phyloP scores from a whole-genome alignment of 108 stramenopile species.

The Conticribra guillardii region DNA sequence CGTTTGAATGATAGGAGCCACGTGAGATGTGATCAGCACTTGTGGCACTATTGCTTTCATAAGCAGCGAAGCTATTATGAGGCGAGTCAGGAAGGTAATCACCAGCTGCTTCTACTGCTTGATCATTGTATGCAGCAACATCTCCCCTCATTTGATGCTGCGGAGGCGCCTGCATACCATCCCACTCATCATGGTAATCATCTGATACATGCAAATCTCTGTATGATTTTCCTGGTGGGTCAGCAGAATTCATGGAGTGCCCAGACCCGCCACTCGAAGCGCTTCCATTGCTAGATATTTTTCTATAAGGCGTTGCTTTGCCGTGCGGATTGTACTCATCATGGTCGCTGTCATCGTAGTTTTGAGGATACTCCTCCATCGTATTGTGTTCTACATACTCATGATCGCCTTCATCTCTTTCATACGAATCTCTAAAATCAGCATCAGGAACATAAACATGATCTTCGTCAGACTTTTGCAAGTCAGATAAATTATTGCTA shows the following conservation, averaged over 20 bases:
- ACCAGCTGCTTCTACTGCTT: neutral
- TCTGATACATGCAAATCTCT: conserved; percentile 23
- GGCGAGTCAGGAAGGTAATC: neutral
- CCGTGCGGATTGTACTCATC: neutral
- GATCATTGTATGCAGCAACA: neutral
- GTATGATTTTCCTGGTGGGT: conserved; percentile 34
- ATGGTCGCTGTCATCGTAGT: neutral
- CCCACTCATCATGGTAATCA: conserved; percentile 17
- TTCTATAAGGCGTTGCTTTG: neutral
- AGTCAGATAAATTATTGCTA: neutral
- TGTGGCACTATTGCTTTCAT: neutral
- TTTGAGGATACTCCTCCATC: neutral
- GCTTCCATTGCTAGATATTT: neutral
- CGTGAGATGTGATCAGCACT: neutral
- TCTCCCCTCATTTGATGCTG: neutral
- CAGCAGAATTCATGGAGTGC: conserved; percentile 26
- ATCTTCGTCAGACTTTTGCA: neutral
- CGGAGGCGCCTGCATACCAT: conserved; percentile 5
- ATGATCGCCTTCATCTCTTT: neutral
- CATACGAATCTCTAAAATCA: neutral
- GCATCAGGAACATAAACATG: neutral
- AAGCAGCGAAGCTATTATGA: neutral
- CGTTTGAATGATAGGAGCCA: neutral
- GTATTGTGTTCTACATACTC: neutral
- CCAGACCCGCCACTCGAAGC: neutral